These are phyloP conservation scores for Bruguiera parviflora DNA, from an alignment of 345 rosid genomes.

Conservation along the genomic window DNA sequence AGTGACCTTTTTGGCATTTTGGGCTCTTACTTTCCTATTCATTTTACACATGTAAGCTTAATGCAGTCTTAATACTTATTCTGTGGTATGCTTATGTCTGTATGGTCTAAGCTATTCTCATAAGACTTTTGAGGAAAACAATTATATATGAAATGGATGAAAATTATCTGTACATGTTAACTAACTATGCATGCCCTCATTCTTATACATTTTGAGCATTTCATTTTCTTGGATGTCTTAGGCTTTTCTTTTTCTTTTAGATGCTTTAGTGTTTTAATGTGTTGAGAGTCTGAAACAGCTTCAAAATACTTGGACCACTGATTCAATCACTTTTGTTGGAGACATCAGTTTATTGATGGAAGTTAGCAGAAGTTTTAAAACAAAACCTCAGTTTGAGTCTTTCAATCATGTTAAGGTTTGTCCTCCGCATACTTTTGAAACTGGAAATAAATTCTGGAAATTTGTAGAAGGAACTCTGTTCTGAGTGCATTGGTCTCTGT, in stretches of 20 bases:
- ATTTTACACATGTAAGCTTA: conserved; percentile 87
- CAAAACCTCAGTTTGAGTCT: not conserved
- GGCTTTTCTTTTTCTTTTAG: no score
- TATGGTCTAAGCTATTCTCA: not conserved
- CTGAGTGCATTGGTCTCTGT: not conserved
- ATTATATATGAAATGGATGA: not conserved
- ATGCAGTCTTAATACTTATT: not conserved
- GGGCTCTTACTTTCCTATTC: conserved; percentile 83
- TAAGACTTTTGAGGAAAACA: not conserved
- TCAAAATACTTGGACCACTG: not conserved
- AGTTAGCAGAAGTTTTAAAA: not conserved
- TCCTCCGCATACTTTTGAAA: not conserved
- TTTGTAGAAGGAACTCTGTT: not conserved
- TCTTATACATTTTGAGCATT: not conserved
- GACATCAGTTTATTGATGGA: not conserved
- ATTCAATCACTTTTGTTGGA: not conserved
- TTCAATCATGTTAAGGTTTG: not conserved
- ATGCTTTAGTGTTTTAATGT: no score
- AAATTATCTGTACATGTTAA: no score
- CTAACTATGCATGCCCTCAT: not conserved
- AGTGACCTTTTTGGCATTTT: conserved; percentile 57
- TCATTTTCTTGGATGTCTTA: not conserved
- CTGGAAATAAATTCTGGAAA: not conserved
- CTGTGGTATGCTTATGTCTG: not conserved
- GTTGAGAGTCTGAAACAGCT: not conserved